Evolutionary conservation across 805 yeast species (phyloP).

Genomic region (Wickerhamomyces kurtzmanii): DNA sequence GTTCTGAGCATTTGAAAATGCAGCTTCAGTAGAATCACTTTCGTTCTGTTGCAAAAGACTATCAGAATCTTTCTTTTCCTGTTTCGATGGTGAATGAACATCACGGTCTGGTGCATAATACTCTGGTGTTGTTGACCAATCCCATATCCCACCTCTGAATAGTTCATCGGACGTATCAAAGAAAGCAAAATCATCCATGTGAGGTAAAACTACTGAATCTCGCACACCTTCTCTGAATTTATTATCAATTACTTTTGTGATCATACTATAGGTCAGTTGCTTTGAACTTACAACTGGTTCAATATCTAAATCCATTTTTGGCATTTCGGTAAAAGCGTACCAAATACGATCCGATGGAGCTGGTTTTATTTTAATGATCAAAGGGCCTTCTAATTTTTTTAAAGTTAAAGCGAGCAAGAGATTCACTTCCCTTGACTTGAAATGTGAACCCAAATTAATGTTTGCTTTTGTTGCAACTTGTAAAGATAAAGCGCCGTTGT

Average conservation of each 20-base stretch:
- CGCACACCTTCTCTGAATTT: constrained; percentile 70
- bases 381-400: constrained; percentile 61
- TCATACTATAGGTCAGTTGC: constrained; percentile 64
- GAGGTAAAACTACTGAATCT: constrained; percentile 77
- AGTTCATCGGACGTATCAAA: constrained; percentile 55
- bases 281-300: constrained; percentile 91
- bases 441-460: constrained; percentile 65
- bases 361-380: constrained; percentile 64
- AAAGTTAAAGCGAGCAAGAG: constrained; percentile 62
- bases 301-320: constrained; percentile 60
- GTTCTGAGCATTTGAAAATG: too few species aligned
- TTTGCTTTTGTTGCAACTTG: constrained; percentile 76
- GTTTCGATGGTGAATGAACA: constrained; percentile 3
- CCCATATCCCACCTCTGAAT: constrained; percentile 95
- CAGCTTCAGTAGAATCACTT: constrained; percentile 3
- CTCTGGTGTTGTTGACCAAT: constrained; percentile 25
- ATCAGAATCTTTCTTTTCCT: constrained; percentile 4
- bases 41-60: too few species aligned
- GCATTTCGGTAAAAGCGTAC: constrained; percentile 81
- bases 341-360: constrained; percentile 89
- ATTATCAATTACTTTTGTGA: constrained; percentile 73
- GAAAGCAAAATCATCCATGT: constrained; percentile 80
- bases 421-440: constrained; percentile 66
- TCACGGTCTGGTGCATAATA: too few species aligned
- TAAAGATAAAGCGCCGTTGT: constrained; percentile 67